Evolutionary conservation across 495 filamentous ascomycete species (phyloP), one percentile per base, ranked within the genome.

Genomic region (Xylaria flabelliformis): DNA sequence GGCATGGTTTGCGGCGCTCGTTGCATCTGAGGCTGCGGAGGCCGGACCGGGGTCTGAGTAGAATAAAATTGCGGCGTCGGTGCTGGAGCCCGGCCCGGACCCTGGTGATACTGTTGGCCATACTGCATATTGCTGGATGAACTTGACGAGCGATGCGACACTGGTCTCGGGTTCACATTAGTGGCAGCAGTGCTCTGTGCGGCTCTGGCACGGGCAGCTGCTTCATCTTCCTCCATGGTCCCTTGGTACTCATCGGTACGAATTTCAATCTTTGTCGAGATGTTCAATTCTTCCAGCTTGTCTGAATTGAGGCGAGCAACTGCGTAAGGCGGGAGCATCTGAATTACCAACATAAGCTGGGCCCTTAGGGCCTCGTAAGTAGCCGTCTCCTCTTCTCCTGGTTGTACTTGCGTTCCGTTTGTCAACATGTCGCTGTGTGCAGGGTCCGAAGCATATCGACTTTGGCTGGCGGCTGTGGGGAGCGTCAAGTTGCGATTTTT

Each of bases 301-400:
- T 97, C 92, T 44, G 93, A 92, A 77, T 97, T 89, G 59, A 97
- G 83, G 74, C 95, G 95, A 7, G 95, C 89, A 61, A 98, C 90
- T 10, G 93, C 92, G 78, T 93, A 94, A 10, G 95, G 95, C 17
- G 95, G 95, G 59, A 98, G 81, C 41, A 84, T 90, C 44, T 89
- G 84, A 72, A 98, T 88, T 71, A 97, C 87, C 32, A 92, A 80
- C 4, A 87, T 79, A 34, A 98, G 83, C 75, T 93, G 91, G 6
- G 90, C 86, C 73, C 91, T 93, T 55, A 97, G 82, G 2, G 90
- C 86, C 65, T 94, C 87, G 80, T 97, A 97, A 1, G 91, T 89
- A 50, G 85, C 83, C 73, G 87, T 84, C 77, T 98, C 95, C 58
- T 91, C 89, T 62, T 89, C 86, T 58, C 80, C 83, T 1, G 86